A percentile compares a stretch with the other conserved stretches of the same genome.
These are phyloP conservation scores for Lathyrus sativus DNA, from an alignment of 306 rosid genomes.

Conservation along the genomic window DNA sequence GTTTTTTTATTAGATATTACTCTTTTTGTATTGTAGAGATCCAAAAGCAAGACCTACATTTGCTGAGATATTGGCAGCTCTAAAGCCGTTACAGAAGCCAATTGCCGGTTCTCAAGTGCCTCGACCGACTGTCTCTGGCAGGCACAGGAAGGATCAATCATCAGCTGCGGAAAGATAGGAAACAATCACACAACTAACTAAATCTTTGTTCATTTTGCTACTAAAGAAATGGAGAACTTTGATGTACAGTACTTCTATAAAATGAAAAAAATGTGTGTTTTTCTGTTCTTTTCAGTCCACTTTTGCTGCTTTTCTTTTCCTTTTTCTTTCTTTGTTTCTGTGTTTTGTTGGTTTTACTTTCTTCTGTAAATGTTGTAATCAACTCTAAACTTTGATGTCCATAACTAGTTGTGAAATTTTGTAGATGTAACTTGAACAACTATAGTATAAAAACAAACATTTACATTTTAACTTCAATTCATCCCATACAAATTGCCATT, in stretches of 20 bases:
- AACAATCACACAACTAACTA: slow-evolving; percentile 44
- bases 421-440: slow-evolving; percentile 28
- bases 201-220: slow-evolving; percentile 47
- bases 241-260: slow-evolving; percentile 52
- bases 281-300: slow-evolving; percentile 42
- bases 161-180: slow-evolving; percentile 47
- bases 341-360: slow-evolving; percentile 28
- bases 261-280: slow-evolving; percentile 39
- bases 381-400: slow-evolving; percentile 46
- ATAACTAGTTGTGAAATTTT: slow-evolving; percentile 37
- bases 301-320: slow-evolving; percentile 30
- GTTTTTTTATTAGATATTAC: slow-evolving; percentile 22
- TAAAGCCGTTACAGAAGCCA: slow-evolving; percentile 88
- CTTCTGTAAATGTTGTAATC: slow-evolving; percentile 52
- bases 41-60: slow-evolving; percentile 89
- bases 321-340: slow-evolving; percentile 3
- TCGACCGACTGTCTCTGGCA: slow-evolving; percentile 42
- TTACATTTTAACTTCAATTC: slow-evolving; percentile 16
- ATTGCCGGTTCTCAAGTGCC: slow-evolving; percentile 55
- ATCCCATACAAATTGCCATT: background rate
- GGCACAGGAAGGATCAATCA: slow-evolving; percentile 44
- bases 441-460: slow-evolving; percentile 11
- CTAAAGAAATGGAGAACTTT: slow-evolving; percentile 41
- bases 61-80: slow-evolving; percentile 87
- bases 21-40: slow-evolving; percentile 62